These are phyloP conservation scores for Pseudogymnoascus sp. DNA, from an alignment of 2,329 filamentous ascomycete species.

Conservation along the genomic window DNA sequence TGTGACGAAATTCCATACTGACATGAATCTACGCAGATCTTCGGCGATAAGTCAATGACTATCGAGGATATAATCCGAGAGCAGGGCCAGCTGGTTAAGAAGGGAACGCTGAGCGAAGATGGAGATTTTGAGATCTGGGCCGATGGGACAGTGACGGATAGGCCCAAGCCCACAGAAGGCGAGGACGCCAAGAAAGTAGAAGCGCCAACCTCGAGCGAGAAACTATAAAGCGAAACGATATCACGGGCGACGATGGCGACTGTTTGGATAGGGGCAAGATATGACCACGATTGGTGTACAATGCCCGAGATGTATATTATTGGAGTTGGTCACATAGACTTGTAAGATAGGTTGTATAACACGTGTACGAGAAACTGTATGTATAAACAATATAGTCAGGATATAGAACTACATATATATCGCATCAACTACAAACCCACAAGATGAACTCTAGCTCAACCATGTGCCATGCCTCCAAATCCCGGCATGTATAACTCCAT, in stretches of 20 bases:
- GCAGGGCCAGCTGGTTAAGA: slow-evolving; percentile 66
- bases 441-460: background rate
- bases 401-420: slow-evolving; percentile 9
- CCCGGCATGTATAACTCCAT: slow-evolving; percentile 1
- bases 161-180: slow-evolving; percentile 7
- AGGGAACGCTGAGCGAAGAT: slow-evolving; percentile 62
- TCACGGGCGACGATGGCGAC: background rate
- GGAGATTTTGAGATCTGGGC: slow-evolving; percentile 93
- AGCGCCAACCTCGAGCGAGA: background rate
- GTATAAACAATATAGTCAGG: slow-evolving; percentile 5
- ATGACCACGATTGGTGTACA: background rate
- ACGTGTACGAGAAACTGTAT: slow-evolving; percentile 6
- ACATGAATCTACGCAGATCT: slow-evolving; percentile 44
- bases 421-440: background rate
- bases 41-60: slow-evolving; percentile 61
- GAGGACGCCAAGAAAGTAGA: background rate
- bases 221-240: background rate
- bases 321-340: slow-evolving; percentile 1
- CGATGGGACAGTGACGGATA: slow-evolving; percentile 38
- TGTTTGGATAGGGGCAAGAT: slow-evolving; percentile 1
- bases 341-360: slow-evolving; percentile 7
- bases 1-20: background rate
- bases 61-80: slow-evolving; percentile 71
- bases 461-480: background rate
- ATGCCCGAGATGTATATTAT: background rate